Evolutionary conservation across 768 basidiomycete species (phyloP).

Genomic region (Trametes elegans): DNA sequence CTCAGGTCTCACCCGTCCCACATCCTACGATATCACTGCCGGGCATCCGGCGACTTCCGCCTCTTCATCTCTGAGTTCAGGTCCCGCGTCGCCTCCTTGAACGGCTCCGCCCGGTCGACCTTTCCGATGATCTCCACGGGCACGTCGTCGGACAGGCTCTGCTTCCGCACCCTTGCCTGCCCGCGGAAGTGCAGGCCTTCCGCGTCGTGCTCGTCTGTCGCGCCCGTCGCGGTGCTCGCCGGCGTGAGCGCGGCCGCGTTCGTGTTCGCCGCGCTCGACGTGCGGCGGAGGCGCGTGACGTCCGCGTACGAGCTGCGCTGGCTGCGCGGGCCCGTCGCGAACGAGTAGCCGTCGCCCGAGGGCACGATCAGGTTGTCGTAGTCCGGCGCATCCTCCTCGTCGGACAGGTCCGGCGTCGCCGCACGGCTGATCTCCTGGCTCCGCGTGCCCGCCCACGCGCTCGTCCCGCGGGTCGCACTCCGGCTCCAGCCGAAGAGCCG

Average conservation of each 20-base stretch:
- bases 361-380: constrained; percentile 85
- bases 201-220: constrained; percentile 28
- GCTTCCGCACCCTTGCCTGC: constrained; percentile 46
- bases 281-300: constrained; percentile 52
- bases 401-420: constrained; percentile 72
- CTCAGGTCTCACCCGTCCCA: too few species aligned
- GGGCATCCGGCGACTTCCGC: constrained; percentile 10
- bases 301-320: constrained; percentile 58
- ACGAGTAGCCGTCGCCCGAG: constrained; percentile 42
- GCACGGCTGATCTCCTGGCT: constrained; percentile 61
- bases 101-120: constrained; percentile 54
- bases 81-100: constrained; percentile 61
- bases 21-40: neutral
- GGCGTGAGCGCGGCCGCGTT: constrained; percentile 15
- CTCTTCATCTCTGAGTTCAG: constrained; percentile 62
- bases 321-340: constrained; percentile 31
- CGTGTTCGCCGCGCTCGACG: constrained; percentile 64
- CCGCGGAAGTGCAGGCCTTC: constrained; percentile 42
- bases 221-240: constrained; percentile 1
- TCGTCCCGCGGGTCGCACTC: constrained; percentile 75
- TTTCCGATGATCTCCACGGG: constrained; percentile 61
- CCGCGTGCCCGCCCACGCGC: constrained; percentile 73
- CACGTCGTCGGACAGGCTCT: constrained; percentile 64
- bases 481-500: constrained; percentile 90
- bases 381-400: constrained; percentile 83